These are phyloP conservation scores for Leccinellum rugosiceps DNA, from an alignment of 768 basidiomycete genomes.

Conservation along the genomic window DNA sequence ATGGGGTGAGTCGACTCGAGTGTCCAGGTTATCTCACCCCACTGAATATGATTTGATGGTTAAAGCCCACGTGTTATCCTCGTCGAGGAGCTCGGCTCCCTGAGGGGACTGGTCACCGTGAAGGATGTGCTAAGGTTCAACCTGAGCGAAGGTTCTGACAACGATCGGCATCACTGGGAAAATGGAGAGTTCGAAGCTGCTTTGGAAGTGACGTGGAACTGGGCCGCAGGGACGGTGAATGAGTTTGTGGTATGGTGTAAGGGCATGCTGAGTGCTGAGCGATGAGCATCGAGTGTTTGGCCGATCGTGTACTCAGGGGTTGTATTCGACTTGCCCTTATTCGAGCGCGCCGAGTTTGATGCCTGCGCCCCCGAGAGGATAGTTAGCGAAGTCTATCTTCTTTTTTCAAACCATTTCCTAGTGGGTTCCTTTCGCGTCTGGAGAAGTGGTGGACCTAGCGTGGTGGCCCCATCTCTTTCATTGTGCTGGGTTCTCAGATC, in stretches of 20 bases:
- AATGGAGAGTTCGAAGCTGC: conserved; percentile 63
- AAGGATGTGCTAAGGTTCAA: conserved; percentile 95
- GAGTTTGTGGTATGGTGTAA: conserved; percentile 29
- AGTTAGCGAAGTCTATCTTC: neutral
- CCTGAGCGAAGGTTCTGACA: conserved; percentile 50
- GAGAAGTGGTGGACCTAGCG: neutral
- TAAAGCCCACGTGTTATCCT: conserved; percentile 91
- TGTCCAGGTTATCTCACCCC: neutral
- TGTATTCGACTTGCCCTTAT: neutral
- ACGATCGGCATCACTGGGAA: conserved; percentile 51
- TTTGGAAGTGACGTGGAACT: conserved; percentile 59
- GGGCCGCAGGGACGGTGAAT: conserved; percentile 40
- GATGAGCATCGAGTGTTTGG: neutral
- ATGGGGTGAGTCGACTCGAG: conserved; percentile 74
- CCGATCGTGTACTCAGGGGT: neutral
- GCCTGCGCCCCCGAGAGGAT: neutral
- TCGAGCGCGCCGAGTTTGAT: neutral
- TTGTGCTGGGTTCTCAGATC: neutral
- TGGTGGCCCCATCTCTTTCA: neutral
- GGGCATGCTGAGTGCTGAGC: conserved; percentile 10
- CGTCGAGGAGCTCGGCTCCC: conserved; percentile 79
- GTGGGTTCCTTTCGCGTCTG: neutral
- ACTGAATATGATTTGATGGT: neutral
- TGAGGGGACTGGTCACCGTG: conserved; percentile 88
- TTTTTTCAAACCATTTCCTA: neutral